Evolutionary conservation across 2,329 filamentous ascomycete species (phyloP), one percentile per base, ranked within the genome.

Genomic region (Aspergillus terreus): DNA sequence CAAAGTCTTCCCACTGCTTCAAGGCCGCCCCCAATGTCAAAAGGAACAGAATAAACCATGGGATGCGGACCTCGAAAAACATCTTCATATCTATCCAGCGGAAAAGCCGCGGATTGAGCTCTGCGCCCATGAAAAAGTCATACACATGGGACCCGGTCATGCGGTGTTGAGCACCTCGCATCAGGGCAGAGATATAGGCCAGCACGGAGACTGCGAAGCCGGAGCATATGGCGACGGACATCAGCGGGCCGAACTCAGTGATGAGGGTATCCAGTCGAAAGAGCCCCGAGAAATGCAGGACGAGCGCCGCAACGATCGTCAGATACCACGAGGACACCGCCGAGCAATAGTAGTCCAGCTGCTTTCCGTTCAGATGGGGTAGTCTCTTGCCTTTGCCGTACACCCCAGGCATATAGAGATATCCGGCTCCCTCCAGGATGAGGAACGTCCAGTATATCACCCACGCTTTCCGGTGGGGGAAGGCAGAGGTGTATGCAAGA

Each of bases 401-500:
- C 55, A 97, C 84, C 50, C 94, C 94, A 1, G 94, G 94, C 65
- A 96, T 82, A 50, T 85, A 76, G 64, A 92, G 82, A 75, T 99
- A 99, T 66, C 87, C 87, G 36, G 84, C 76, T 48, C 80, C 89
- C 75, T 97, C 89, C 52, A 90, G 86, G 61, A 95, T 71, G 73
- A 95, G 86, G 72, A 96, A 97, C 47, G 78, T 78, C 94, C 94
- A 99, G 79, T 97, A 99, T 67, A 96, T 95, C 51, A 78, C 71
- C 92, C 92, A 99, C 5, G 92, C 91, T 68, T 84, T 85, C 44
- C 83, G 68, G 53, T 84, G 84, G 1, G 94, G 94, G 71, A 86
- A 97, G 0, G 92, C 92, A 57, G 88, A 86, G 12, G 85, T 87
- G 71, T 90, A 92, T 50, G 87, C 83, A 51, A 96, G 78, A 56